Conservation (phyloP, 169 alveolate genomes). For the Plasmodium knowlesi region DNA sequence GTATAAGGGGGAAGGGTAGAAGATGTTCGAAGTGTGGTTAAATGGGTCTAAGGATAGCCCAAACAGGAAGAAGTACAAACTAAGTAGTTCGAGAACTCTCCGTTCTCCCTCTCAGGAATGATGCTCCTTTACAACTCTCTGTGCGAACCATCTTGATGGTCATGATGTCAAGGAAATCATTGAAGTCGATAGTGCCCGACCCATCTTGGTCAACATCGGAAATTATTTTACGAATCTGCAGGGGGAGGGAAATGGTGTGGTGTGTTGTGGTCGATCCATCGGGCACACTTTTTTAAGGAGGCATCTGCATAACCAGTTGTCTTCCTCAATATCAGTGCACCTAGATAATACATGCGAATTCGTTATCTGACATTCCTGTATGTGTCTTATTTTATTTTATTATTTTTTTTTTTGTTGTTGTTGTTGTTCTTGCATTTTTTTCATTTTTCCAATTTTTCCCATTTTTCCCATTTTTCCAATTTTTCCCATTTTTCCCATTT, state of each 20-base stretch:
- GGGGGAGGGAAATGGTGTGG: not conserved
- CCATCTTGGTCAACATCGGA: constrained; percentile 95
- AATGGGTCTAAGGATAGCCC: not conserved
- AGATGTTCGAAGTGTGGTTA: not conserved
- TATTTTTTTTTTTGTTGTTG: not conserved
- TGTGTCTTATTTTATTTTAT: not conserved
- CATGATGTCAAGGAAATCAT: constrained; percentile 87
- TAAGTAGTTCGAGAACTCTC: too few relatives aligned
- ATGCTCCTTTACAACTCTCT: not conserved
- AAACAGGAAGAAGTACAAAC: not conserved
- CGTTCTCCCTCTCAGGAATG: not conserved
- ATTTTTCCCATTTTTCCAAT: too few relatives aligned
- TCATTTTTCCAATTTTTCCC: too few relatives aligned
- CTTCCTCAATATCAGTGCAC: not conserved
- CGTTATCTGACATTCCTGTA: not conserved
- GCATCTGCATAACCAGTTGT: not conserved
- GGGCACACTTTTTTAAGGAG: not conserved
- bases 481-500: not conserved
- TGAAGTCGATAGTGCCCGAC: constrained; percentile 86
- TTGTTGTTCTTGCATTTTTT: too few relatives aligned
- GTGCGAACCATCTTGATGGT: constrained; percentile 81
- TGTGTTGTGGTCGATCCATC: too few relatives aligned
- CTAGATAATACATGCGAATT: not conserved
- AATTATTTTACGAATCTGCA: constrained; percentile 92
- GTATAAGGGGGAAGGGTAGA: not conserved